Conservation (phyloP, 371 early-diverging fungal species). For the Syncephalastrum sp. region DNA sequence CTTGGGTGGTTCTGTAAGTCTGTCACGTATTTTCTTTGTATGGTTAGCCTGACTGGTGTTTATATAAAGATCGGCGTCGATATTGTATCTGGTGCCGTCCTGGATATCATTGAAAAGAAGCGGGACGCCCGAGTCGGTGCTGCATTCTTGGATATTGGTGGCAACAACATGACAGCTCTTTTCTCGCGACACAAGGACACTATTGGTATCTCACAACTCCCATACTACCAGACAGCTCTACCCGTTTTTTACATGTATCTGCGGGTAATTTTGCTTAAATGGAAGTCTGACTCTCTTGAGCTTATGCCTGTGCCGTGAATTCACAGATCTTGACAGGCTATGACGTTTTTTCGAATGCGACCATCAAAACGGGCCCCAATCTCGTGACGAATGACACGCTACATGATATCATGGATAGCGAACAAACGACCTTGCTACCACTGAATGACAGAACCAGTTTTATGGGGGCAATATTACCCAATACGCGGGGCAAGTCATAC, state of each 20-base stretch:
- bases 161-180: conserved; percentile 21
- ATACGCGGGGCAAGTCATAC: conserved; percentile 29
- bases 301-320: background rate
- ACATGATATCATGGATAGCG: conserved; percentile 20
- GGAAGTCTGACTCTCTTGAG: conserved; percentile 11
- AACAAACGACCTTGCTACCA: conserved; percentile 33
- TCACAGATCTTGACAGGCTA: conserved; percentile 38
- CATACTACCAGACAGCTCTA: conserved; percentile 50
- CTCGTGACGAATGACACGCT: conserved; percentile 28
- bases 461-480: conserved; percentile 21
- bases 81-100: conserved; percentile 22
- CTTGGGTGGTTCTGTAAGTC: conserved; percentile 26
- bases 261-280: conserved; percentile 13
- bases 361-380: conserved; percentile 33
- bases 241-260: conserved; percentile 51
- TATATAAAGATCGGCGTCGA: conserved; percentile 15
- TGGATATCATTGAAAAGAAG: conserved; percentile 21
- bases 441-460: conserved; percentile 21
- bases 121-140: conserved; percentile 21
- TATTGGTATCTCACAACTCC: conserved; percentile 40
- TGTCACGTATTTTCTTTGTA: background rate
- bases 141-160: conserved; percentile 26
- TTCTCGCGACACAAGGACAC: conserved; percentile 33
- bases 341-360: conserved; percentile 29
- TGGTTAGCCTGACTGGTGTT: background rate